Base-by-base conservation (phyloP, 306 rosid genomes). In the Acmispon strigosus region DNA sequence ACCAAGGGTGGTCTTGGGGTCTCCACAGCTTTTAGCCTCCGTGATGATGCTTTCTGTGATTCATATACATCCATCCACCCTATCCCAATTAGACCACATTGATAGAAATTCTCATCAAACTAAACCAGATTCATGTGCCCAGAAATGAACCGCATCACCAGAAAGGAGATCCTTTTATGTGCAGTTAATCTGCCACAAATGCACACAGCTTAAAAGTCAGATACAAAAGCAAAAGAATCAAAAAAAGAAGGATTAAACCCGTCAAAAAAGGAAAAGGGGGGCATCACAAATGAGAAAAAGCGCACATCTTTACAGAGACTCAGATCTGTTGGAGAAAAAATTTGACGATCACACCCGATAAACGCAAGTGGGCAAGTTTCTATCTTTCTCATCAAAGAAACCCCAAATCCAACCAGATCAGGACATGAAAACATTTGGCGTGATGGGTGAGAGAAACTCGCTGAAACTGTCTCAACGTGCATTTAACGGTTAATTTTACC, bases 41-140 rank as follows among this genome's bases (percentile, higher is more conserved):
- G 41, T 58, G 81, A 83, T 58, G 81, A 85, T 75, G 75, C 85
- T 70, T 64, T 66, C 76, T 49, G 81, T 76, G 96, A 83, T 81
- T 87, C 89, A 80, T 78, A 80, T 64, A 79, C 87, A 86, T 92
- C 97, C 97, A 92, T 92, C 92, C 91, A 85, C 86, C 68, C 89
- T 56, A 72, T 60, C 84, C 82, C 82, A 85, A 78, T 71, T 34
- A 79, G 66, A 87, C 87, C 87, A 87, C 89, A 87, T 87, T 78
- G 96, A 84, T 80, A 29, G 57, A 61, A 64, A 57, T 55, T 57
- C 20, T 74, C 82, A 78, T 41, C 62, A 42, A 59, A 18, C 54
- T 72, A 61, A 62, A 60, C 76, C 79, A 67, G 68, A 66, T 73
- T 71, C 80, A 78, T 72, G 71, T 32, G 61, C 27, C 61, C 81